Percentiles rank a stretch among this genome's conserved stretches.
phyloP scores from a whole-genome alignment of 495 filamentous ascomycete species.

The Penicillium bialowiezense region DNA sequence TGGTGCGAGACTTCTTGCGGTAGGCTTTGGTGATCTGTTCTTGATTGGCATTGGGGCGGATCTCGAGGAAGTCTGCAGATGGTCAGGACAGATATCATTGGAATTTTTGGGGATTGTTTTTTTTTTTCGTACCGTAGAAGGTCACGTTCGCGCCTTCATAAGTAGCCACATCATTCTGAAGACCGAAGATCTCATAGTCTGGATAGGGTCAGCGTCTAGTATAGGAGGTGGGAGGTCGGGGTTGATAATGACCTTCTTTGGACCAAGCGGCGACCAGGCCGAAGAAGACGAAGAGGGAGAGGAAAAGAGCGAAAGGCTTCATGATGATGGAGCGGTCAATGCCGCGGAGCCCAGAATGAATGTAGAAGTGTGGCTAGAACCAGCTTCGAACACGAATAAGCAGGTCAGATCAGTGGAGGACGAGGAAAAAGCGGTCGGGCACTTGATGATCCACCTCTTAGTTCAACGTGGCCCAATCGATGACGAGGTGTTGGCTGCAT shows the following conservation, averaged over 20 bases:
- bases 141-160: conserved; percentile 77
- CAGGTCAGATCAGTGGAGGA: not conserved
- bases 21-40: conserved; percentile 94
- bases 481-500: not conserved
- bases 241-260: conserved; percentile 64
- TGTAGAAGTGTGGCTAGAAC: not conserved
- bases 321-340: conserved; percentile 35
- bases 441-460: conserved; percentile 5
- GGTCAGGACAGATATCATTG: not conserved
- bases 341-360: conserved; percentile 16
- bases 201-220: conserved; percentile 10
- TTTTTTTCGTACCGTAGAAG: conserved; percentile 67
- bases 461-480: conserved; percentile 23
- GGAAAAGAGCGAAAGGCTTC: conserved; percentile 33
- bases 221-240: not conserved
- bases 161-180: conserved; percentile 78
- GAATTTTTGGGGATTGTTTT: not conserved
- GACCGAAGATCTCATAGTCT: conserved; percentile 97
- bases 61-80: conserved; percentile 70
- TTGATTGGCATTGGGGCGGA: conserved; percentile 67
- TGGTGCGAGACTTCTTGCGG: conserved; percentile 72
- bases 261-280: conserved; percentile 71
- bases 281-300: conserved; percentile 40
- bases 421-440: conserved; percentile 19
- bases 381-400: conserved; percentile 4